Evolutionary conservation across 768 basidiomycete genomes (phyloP), one percentile per base, ranked within the genome.

Genomic region (Calocybe gangraenosa): DNA sequence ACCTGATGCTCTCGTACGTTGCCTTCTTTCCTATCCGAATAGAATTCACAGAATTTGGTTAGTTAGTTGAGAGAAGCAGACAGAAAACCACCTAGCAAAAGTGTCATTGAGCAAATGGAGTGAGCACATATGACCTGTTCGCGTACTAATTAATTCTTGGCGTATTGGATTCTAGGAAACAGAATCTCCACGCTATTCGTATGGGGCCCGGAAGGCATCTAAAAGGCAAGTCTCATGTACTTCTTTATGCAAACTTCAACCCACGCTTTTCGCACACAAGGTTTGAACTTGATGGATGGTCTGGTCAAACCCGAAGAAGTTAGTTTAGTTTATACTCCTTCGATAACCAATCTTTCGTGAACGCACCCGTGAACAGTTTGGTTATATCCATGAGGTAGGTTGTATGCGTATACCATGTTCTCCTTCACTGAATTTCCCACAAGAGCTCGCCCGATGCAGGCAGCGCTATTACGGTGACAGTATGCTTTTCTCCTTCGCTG

Each of bases 141-240:
- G 73, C 87, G 22, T 65, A 77, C 80, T 73, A 74, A 31, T 32
- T 0, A 9, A 18, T 20, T 14, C 39, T 25, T 20, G 19, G 44
- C 47, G 23, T 23, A 4, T 42, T 7, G 9, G 8, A 10, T 13
- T 49, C 19, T 37, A 84, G 82, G 13, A 81, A 81, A 40, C 42
- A 78, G 22, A 82, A 92, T 56, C 44, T 97, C 15, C 87, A 91
- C 59, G 88, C 90, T 11, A 95, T 96, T 93, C 82, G 90, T 15
- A 73, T 94, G 67, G 95, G 95, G 13, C 94, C 94, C 18, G 92
- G 92, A 20, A 88, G 88, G 62, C 92, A 96, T 56, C 72, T 97
- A 18, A 76, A 87, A 54, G 68, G 70, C 58, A 35, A 8, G 44
- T 43, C 19, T 11, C 15, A 37, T n/a, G 18, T 7, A 17, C 20